Evolutionary conservation across 441 rosid genomes (phyloP), one percentile per base, ranked within the genome.

Genomic region (Erodium moschatum): DNA sequence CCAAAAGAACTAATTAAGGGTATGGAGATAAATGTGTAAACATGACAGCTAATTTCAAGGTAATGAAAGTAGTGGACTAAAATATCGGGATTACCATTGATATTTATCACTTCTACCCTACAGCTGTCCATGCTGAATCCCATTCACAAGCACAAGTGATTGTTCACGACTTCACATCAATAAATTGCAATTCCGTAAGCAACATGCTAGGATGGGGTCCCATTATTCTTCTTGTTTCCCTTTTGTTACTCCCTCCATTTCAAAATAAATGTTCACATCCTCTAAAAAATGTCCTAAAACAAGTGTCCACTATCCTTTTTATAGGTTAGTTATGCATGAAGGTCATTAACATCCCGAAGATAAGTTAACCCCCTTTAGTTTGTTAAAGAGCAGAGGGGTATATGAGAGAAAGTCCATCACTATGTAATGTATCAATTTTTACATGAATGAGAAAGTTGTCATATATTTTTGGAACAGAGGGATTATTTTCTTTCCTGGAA

Each of bases 1-100:
- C 38, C 11, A 72, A 27, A 68, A 67, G 50, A 33, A 75, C 63
- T 61, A 61, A 67, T 56, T 63, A 63, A 62, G 64, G 70, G 19
- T 44, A 66, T 24, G 60, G 33, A 21, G 15, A 58, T 29, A 50
- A 67, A 42, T 69, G 61, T 54, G 20, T 15, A 5, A 16, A 18
- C 9, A 54, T 18, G 16, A 54, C 11, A 54, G 60, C 16, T 54
- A 54, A 16, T 54, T 10, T 54, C 24, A 7, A 6, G 24, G 24
- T 54, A 16, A 6, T 52, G 19, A 52, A 52, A 15, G 16, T 6
- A 15, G 60, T 16, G 15, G 19, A 18, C 6, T 18, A 52, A 52
- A 52, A 52, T 52, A 3, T 16, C 16, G 15, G 7, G 19, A n/a
- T 4, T n/a, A 21, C 6, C 60, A 54, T 15, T 54, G 21, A 16